These are phyloP conservation scores for Exsudoporus frostii DNA, from an alignment of 768 basidiomycete species.

Conservation along the genomic window DNA sequence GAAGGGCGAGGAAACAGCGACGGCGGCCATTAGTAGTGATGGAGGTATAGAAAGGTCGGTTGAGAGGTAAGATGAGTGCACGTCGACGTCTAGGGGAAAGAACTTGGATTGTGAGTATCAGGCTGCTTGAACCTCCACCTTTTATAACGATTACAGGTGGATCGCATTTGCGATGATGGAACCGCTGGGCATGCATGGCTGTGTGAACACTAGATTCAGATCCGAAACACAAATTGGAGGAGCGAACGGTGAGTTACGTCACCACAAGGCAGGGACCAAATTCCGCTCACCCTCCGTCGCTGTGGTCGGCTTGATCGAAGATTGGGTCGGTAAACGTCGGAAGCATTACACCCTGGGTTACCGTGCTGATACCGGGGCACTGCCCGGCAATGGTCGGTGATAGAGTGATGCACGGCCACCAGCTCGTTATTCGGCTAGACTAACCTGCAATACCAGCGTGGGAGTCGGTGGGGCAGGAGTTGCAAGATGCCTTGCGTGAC, in stretches of 20 bases:
- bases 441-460: background rate
- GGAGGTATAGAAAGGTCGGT: background rate
- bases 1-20: constrained; percentile 7
- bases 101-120: background rate
- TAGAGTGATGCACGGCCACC: background rate
- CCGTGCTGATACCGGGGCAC: constrained; percentile 6
- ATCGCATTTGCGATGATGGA: background rate
- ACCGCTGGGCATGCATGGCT: background rate
- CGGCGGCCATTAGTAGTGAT: constrained; percentile 13
- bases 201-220: background rate
- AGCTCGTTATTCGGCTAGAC: background rate
- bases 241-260: background rate
- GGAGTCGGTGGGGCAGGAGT: too few relatives aligned
- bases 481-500: too few relatives aligned
- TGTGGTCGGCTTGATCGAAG: constrained; percentile 5
- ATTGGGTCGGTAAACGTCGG: constrained; percentile 1
- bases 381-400: constrained; percentile 1
- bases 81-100: constrained; percentile 1
- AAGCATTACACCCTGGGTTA: background rate
- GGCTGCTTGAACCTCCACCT: constrained; percentile 4
- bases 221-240: background rate
- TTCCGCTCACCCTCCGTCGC: background rate
- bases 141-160: too few relatives aligned
- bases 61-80: background rate
- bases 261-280: background rate